A percentile compares a stretch with the other conserved stretches of the same genome.
Conservation (phyloP, 768 basidiomycete species). For the Hortiboletus flavorubellus region DNA sequence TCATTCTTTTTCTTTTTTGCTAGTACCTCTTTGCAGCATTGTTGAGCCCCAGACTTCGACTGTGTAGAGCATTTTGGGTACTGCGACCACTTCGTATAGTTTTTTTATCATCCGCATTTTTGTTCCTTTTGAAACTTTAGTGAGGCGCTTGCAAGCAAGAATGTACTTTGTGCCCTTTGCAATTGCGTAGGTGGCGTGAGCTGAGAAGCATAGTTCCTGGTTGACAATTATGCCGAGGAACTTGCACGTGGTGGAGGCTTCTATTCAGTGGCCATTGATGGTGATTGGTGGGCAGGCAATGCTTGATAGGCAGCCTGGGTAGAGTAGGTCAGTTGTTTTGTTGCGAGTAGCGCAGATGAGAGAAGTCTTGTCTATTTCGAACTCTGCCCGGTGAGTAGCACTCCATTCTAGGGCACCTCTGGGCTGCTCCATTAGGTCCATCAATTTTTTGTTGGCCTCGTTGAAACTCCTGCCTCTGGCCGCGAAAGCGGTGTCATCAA, state of each 20-base stretch:
- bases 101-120: not conserved
- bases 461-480: not conserved
- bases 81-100: not conserved
- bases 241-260: too few species aligned
- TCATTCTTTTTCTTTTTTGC: not conserved
- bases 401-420: not conserved
- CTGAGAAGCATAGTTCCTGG: not conserved
- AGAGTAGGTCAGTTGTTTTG: too few species aligned
- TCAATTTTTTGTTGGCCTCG: not conserved
- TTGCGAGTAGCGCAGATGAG: not conserved
- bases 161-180: not conserved
- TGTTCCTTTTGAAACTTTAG: not conserved
- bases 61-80: not conserved
- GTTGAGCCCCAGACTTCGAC: not conserved
- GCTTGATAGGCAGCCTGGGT: rapidly evolving
- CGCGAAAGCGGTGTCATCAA: not conserved
- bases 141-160: not conserved
- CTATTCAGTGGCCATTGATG: too few species aligned
- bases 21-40: too few species aligned
- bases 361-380: conserved; percentile 1
- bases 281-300: too few species aligned
- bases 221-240: not conserved
- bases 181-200: not conserved
- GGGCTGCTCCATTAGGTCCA: not conserved
- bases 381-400: not conserved